Evolutionary conservation across 2,329 filamentous ascomycete genomes (phyloP), one percentile per base, ranked within the genome.

Genomic region (Myriosclerotinia duriaeana): DNA sequence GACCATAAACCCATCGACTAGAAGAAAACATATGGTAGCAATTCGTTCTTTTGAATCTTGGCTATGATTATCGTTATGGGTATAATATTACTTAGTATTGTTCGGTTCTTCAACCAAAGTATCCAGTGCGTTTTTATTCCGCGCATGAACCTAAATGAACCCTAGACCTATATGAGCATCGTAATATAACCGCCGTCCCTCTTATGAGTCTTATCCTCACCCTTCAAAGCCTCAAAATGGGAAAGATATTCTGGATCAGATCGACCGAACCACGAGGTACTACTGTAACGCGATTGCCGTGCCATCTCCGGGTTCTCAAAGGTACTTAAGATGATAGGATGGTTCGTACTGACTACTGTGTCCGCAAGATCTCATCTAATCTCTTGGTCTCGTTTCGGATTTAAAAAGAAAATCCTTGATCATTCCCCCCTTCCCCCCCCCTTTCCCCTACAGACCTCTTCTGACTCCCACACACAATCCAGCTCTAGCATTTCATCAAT

Each of bases 151-250:
- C 53, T 40, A 48, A 48, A 15, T 22, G 30, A 46, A 15, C 42
- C 42, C 42, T 59, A 12, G 15, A 15, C 56, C 56, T 63, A 73
- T 73, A 72, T 71, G 71, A 70, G 11, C 68, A 73, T 72, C 70
- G 67, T 71, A 36, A 66, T 73, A 74, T 72, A 69, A 67, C 38
- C 58, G 52, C 67, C 69, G 64, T 69, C 67, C 69, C 71, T 69
- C 70, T 67, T 26, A 26, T 26, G 26, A 26, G 26, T 26, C 26
- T 40, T 61, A 54, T 48, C 3, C 53, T 46, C 34, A n/a, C 62
- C 53, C 38, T 58, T 38, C 20, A 11, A 36, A 46, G 34, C 55
- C 55, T 58, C 34, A 22, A 42, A 48, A 38, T 48, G 42, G 26
- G 40, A 59, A 34, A 42, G 26, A 59, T 59, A 26, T 59, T 9